Conservation (phyloP, 2,329 filamentous ascomycete species). For the Malbranchea zuffiana region DNA sequence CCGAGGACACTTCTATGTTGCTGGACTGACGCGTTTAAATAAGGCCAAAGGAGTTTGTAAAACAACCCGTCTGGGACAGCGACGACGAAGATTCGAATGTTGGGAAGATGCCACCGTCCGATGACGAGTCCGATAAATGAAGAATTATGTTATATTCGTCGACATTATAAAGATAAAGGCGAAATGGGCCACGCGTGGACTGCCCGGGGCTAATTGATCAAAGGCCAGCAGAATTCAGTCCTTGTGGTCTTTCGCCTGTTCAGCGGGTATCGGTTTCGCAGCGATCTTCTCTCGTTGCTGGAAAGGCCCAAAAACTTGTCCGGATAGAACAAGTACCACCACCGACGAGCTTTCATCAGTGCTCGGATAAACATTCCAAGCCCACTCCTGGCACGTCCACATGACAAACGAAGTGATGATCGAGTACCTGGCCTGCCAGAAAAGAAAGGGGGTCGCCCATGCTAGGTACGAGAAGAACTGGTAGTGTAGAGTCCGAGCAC, state of each 20-base stretch:
- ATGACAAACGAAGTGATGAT: slow-evolving; percentile 55
- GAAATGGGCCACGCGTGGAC: neutral
- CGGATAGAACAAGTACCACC: slow-evolving; percentile 60
- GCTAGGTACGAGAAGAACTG: slow-evolving; percentile 90
- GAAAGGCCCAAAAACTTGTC: slow-evolving; percentile 55
- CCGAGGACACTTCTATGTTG: neutral
- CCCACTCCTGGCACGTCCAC: slow-evolving; percentile 77
- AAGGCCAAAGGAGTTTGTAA: slow-evolving; percentile 72
- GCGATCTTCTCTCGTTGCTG: slow-evolving; percentile 19
- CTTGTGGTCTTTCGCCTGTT: neutral
- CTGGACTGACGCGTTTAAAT: slow-evolving; percentile 3
- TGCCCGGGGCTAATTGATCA: neutral
- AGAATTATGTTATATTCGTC: slow-evolving; percentile 5
- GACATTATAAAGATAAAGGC: no score
- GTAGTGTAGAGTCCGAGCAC: slow-evolving; percentile 81
- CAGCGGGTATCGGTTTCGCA: neutral
- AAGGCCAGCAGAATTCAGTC: neutral
- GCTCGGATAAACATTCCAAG: slow-evolving; percentile 91
- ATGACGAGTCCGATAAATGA: slow-evolving; percentile 41
- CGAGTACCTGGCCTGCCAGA: slow-evolving; percentile 68
- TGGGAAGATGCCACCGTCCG: slow-evolving; percentile 74
- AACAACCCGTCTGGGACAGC: slow-evolving; percentile 54
- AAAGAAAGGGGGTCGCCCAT: slow-evolving; percentile 76
- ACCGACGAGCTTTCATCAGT: slow-evolving; percentile 51
- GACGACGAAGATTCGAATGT: slow-evolving; percentile 70